Percentiles rank a stretch among this genome's conserved stretches.
Conservation (phyloP, 1,284 basidiomycete species). For the Amylostereum areolatum region DNA sequence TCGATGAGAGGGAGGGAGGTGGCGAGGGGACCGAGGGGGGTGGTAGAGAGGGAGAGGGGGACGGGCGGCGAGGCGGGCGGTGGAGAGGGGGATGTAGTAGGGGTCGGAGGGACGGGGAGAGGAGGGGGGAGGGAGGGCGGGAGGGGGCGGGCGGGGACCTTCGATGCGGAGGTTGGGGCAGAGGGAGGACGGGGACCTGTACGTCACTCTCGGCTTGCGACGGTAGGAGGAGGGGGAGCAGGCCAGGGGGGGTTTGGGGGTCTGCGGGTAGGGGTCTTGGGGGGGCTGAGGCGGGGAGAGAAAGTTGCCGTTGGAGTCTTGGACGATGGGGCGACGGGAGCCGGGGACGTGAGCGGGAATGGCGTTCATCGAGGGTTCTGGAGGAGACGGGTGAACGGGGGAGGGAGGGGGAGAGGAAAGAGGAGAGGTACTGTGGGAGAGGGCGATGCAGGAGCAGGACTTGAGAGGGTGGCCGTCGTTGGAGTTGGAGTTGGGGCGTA, state of each 20-base stretch:
- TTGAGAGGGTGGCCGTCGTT: too few relatives aligned
- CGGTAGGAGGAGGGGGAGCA: slow-evolving; percentile 17
- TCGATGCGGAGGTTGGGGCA: slow-evolving; percentile 16
- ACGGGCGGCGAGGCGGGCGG: too few relatives aligned
- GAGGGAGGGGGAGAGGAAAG: background rate
- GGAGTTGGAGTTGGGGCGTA: too few relatives aligned
- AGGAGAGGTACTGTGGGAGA: too few relatives aligned
- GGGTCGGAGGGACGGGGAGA: slow-evolving; percentile 4
- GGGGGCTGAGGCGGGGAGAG: slow-evolving; percentile 11
- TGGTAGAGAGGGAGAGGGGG: slow-evolving; percentile 65
- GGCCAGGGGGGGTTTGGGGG: background rate
- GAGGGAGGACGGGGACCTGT: slow-evolving; percentile 23
- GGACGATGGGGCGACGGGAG: slow-evolving; percentile 22
- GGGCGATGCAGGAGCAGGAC: too few relatives aligned
- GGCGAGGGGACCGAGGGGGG: slow-evolving; percentile 56
- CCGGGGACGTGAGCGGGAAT: slow-evolving; percentile 18
- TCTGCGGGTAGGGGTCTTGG: slow-evolving; percentile 6
- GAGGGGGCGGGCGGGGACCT: slow-evolving; percentile 6
- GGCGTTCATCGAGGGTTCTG: too few relatives aligned
- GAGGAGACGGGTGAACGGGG: background rate
- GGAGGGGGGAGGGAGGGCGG: slow-evolving; percentile 9
- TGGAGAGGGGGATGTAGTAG: slow-evolving; percentile 11
- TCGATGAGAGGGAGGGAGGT: slow-evolving; percentile 63
- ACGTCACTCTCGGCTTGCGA: slow-evolving; percentile 25
- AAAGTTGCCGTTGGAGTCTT: slow-evolving; percentile 10